A percentile compares a stretch with the other conserved stretches of the same genome.
Conservation (phyloP, 495 filamentous ascomycete species). For the Durotheca rogersii region DNA sequence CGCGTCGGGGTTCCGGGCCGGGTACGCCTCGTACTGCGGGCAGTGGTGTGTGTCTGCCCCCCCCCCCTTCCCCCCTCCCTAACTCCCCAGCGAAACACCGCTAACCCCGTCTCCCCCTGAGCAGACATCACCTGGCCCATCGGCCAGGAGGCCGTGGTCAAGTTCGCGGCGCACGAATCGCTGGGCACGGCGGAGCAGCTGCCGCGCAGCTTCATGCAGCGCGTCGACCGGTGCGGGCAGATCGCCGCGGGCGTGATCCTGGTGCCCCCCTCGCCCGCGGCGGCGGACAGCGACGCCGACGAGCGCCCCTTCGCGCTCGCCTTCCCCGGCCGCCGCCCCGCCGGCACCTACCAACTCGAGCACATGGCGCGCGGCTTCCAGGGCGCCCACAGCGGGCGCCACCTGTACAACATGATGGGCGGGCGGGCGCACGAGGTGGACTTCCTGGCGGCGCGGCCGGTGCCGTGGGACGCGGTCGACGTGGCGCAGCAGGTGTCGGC, state of each 20-base stretch:
- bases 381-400: conserved; percentile 34
- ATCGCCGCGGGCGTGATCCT: conserved; percentile 36
- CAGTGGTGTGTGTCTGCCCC: conserved; percentile 27
- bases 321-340: conserved; percentile 34
- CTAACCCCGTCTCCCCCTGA: background rate
- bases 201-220: conserved; percentile 29
- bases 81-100: background rate
- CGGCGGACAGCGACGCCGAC: too few relatives aligned
- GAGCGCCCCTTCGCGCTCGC: conserved; percentile 31
- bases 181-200: conserved; percentile 34
- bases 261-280: conserved; percentile 7
- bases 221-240: conserved; percentile 40
- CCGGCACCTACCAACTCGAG: conserved; percentile 33
- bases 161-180: conserved; percentile 40
- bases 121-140: conserved; percentile 41
- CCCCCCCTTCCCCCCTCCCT: background rate
- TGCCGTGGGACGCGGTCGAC: background rate
- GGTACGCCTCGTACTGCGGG: conserved; percentile 39
- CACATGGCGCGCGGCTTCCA: conserved; percentile 34
- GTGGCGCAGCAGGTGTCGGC: background rate
- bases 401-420: conserved; percentile 41
- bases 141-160: conserved; percentile 35
- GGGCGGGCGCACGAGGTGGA: conserved; percentile 39
- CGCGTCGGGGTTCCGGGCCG: conserved; percentile 36
- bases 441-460: conserved; percentile 23